Evolutionary conservation across 2,329 filamentous ascomycete species (phyloP).

Genomic region (Diaporthe vexans): DNA sequence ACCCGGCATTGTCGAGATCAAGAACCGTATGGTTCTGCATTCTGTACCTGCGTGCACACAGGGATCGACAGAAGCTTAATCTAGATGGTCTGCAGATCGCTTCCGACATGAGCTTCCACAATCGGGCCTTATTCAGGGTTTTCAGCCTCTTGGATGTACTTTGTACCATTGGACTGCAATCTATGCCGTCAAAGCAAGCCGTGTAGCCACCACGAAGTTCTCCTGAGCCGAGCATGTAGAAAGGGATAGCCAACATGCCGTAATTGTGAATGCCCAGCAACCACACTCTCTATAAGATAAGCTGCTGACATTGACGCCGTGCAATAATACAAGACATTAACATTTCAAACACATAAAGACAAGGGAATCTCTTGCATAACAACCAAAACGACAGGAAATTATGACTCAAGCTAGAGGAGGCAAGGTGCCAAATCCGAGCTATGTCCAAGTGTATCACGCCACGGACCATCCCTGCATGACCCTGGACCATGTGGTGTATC

Average conservation of each 20-base stretch:
- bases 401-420: not conserved
- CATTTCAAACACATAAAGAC: too few species aligned
- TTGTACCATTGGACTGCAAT: not conserved
- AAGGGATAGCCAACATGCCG: not conserved
- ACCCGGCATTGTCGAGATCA: not conserved
- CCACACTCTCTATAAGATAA: not conserved
- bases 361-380: not conserved
- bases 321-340: not conserved
- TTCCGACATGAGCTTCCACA: not conserved
- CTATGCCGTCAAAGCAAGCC: not conserved
- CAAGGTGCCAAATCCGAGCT: not conserved
- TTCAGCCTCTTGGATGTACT: not conserved
- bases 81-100: not conserved
- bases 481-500: not conserved
- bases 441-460: not conserved
- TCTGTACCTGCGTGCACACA: not conserved
- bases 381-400: not conserved
- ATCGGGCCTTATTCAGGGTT: not conserved
- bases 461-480: not conserved
- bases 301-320: not conserved
- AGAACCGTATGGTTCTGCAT: not conserved
- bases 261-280: not conserved
- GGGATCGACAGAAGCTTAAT: constrained; percentile 1
- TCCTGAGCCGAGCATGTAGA: not conserved
- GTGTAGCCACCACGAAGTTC: not conserved